Evolutionary conservation across 192 early-diverging fungal genomes (phyloP), one percentile per base, ranked within the genome.

Genomic region (Coemansia sp.): DNA sequence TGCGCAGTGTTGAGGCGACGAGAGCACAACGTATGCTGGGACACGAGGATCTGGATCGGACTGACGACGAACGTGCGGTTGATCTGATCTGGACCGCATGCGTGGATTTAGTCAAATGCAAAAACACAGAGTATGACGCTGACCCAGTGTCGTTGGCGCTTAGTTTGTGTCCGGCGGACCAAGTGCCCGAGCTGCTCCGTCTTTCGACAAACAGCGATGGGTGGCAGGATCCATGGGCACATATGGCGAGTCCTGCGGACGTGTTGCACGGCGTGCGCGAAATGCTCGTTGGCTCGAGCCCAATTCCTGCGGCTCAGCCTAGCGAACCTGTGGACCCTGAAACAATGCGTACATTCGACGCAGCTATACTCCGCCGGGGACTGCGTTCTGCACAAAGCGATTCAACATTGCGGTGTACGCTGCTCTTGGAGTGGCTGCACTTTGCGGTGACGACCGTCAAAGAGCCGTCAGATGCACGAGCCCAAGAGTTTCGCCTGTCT

Each of bases 381-480:
- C 56, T 79, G 60, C 71, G 54, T 1, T 16, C 39, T 8, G 25
- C 59, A 0, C 21, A 14, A 5, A 38, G 3, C 2, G 50, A 17
- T 6, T 14, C 48, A 56, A 50, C 3, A n/a, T 17, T 3, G 9
- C 58, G 68, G 8, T n/a, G 59, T 25, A n/a, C 25, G 37, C 25
- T 79, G 55, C 67, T 79, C 50, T 31, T 79, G 50, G 62, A 66
- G 23, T 79, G 76, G 76, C 71, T 79, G 5, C 71, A 67, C 5
- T 79, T 79, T 64, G 53, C 71, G 16, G 49, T 69, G 43, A 73
- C 71, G 19, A 71, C 64, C 7, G 61, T 37, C 14, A 62, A 57
- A 25, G 59, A 65, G 41, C 70, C 67, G 9, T 25, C 39, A 0
- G 50, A 51, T 6, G 56, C 41, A 0, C 41, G 23, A 0, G 54